phyloP scores from a whole-genome alignment of 2,329 filamentous ascomycete species.

The Aspergillus amoenus region DNA sequence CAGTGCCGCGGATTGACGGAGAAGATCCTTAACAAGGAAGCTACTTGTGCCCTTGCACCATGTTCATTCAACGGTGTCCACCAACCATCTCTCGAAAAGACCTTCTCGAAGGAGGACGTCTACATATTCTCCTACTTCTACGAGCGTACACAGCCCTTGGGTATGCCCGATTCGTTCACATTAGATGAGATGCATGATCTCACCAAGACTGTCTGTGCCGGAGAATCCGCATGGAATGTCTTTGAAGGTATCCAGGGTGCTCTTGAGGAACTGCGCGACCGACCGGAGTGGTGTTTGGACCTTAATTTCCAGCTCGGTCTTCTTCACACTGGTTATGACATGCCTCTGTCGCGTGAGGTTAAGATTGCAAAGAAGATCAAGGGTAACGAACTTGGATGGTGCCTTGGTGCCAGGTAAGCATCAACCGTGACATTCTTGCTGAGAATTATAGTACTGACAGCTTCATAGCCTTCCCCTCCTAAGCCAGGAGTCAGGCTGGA shows the following conservation, averaged over 20 bases:
- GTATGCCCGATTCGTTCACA: slow-evolving; percentile 98
- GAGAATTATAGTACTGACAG: slow-evolving; percentile 21
- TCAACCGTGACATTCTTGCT: slow-evolving; percentile 9
- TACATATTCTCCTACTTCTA: slow-evolving; percentile 99
- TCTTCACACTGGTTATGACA: slow-evolving; percentile 93
- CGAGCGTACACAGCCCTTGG: slow-evolving; percentile 87
- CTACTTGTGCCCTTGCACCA: slow-evolving; percentile 76
- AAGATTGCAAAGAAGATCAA: slow-evolving; percentile 99
- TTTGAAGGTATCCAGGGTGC: slow-evolving; percentile 77
- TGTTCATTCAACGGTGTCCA: slow-evolving; percentile 98
- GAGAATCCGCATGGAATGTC: slow-evolving; percentile 73
- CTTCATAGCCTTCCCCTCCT: slow-evolving; percentile 73
- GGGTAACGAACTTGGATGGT: slow-evolving; percentile 95
- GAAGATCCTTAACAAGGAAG: slow-evolving; percentile 85
- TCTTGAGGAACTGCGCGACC: slow-evolving; percentile 72
- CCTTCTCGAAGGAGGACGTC: slow-evolving; percentile 85
- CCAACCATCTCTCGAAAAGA: slow-evolving; percentile 88
- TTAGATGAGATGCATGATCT: slow-evolving; percentile 86
- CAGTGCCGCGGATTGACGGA: slow-evolving; percentile 90
- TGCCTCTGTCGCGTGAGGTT: slow-evolving; percentile 94
- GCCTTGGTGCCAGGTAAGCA: slow-evolving; percentile 85
- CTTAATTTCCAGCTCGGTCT: slow-evolving; percentile 95
- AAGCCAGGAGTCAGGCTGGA: slow-evolving; percentile 79
- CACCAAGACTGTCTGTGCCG: slow-evolving; percentile 78
- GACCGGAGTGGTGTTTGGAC: slow-evolving; percentile 91